These are phyloP conservation scores for Orbilia ellipsospora DNA, from an alignment of 2,329 filamentous ascomycete genomes.

Conservation along the genomic window DNA sequence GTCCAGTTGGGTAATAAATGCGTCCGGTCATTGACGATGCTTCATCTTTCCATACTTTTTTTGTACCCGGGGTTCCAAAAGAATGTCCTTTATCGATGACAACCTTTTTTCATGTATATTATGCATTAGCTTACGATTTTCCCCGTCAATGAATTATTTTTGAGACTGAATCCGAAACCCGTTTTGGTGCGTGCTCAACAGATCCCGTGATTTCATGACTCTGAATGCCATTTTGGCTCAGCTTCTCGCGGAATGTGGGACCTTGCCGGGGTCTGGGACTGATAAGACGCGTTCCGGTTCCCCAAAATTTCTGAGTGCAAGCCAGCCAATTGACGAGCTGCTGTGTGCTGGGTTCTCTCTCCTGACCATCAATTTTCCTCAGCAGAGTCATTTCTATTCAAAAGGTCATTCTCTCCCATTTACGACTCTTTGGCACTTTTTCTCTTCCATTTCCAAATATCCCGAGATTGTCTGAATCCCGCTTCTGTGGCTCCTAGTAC, in stretches of 20 bases:
- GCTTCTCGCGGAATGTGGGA: slow-evolving; percentile 48
- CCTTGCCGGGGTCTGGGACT: slow-evolving; percentile 6
- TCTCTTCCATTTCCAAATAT: neutral
- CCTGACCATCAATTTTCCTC: slow-evolving; percentile 27
- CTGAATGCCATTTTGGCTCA: slow-evolving; percentile 38
- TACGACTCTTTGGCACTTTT: neutral
- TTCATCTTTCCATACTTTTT: slow-evolving; percentile 20
- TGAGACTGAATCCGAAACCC: slow-evolving; percentile 26
- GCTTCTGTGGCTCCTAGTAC: neutral
- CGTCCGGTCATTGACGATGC: slow-evolving; percentile 30
- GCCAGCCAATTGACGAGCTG: slow-evolving; percentile 26
- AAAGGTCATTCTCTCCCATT: slow-evolving; percentile 16
- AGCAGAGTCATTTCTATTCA: slow-evolving; percentile 23
- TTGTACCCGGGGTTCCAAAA: slow-evolving; percentile 48
- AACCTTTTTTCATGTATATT: slow-evolving; percentile 55
- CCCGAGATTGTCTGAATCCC: neutral
- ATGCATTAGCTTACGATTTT: slow-evolving; percentile 52
- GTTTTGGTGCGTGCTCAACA: neutral
- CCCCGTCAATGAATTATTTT: slow-evolving; percentile 41
- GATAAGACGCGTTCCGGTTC: slow-evolving; percentile 48
- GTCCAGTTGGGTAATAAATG: slow-evolving; percentile 44
- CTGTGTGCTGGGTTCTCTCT: slow-evolving; percentile 25
- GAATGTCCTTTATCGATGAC: slow-evolving; percentile 49
- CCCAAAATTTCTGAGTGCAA: slow-evolving; percentile 51
- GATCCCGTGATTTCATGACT: slow-evolving; percentile 12